Base-by-base conservation (phyloP, 768 basidiomycete genomes). In the Hydnomerulius pinastri region DNA sequence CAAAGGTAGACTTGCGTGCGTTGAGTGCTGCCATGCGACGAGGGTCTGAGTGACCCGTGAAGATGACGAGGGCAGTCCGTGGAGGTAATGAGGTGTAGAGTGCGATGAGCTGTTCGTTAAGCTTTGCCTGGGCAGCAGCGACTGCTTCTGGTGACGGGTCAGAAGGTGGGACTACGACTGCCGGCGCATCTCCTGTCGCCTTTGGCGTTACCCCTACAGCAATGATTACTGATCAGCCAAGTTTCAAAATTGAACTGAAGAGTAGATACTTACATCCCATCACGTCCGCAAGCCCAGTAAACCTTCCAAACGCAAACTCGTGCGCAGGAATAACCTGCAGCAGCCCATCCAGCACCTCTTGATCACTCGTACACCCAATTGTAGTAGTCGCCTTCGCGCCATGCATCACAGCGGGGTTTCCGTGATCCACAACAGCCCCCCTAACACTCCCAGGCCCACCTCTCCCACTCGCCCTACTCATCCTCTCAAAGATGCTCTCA, bases 41-140 rank as follows among this genome's bases (percentile, higher is more conserved):
- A 0, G 95, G 94, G 65, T 97, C 91, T 0, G 85, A 84, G 62
- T 98, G 92, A 1, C 95, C 94, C 0, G 88, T 90, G 62, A 97
- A 85, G 32, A 98, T 74, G 46, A 98, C 70, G 18, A 98, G 66
- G 0, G 92, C 93, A 0, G 94, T 92, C 18, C 85, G 82, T 2
- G 85, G 65, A 0, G 94, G 93, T 0, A 98, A 78, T 0, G 83
- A 66, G 0, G 77, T 71, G 61, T 95, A 84, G 0, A 98, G 71
- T 2, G 70, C 60, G 30, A 69, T 66, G 4, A 98, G 77, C 6
- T 83, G 85, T 0, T 61, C 60, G 67, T 95, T 80, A 30, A 97
- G 76, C 1, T 72, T 58, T 0, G 68, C 50, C 20, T 89, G 74
- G n/a, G 71, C 62, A 10, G 64, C 45, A 0, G 68, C 49, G 2